phyloP scores from a whole-genome alignment of 495 filamentous ascomycete species.

The Xylaria intraflava region DNA sequence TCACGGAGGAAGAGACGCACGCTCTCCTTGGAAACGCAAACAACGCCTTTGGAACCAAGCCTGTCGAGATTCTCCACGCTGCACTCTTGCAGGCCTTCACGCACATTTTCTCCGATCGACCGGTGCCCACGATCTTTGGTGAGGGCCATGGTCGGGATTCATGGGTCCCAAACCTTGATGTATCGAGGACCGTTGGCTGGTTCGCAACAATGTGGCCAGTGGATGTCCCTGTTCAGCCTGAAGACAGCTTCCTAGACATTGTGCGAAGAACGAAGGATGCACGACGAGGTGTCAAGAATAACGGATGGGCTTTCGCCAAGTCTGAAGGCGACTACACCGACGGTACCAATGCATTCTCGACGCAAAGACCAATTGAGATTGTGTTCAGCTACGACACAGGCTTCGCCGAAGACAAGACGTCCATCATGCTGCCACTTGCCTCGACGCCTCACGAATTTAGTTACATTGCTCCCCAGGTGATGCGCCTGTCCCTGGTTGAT shows the following conservation, averaged over 20 bases:
- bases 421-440: conserved; percentile 29
- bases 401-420: conserved; percentile 46
- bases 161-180: conserved; percentile 17
- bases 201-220: conserved; percentile 26
- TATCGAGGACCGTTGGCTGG: conserved; percentile 27
- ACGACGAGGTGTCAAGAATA: conserved; percentile 6
- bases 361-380: conserved; percentile 47
- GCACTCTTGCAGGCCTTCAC: conserved; percentile 23
- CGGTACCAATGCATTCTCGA: conserved; percentile 23
- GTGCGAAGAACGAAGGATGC: conserved; percentile 11
- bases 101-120: conserved; percentile 30
- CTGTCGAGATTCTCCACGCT: conserved; percentile 24
- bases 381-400: conserved; percentile 56
- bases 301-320: conserved; percentile 10
- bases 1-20: conserved; percentile 15
- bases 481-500: conserved; percentile 50
- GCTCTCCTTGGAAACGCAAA: conserved; percentile 17
- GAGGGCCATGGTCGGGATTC: conserved; percentile 30
- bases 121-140: conserved; percentile 38
- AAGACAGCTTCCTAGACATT: conserved; percentile 1
- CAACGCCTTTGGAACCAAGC: conserved; percentile 17
- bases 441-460: conserved; percentile 15
- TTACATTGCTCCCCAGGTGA: conserved; percentile 32
- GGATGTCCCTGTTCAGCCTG: conserved; percentile 10
- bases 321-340: conserved; percentile 32